Base-by-base conservation (phyloP, 2,329 filamentous ascomycete genomes). In the Epichloe festucae region DNA sequence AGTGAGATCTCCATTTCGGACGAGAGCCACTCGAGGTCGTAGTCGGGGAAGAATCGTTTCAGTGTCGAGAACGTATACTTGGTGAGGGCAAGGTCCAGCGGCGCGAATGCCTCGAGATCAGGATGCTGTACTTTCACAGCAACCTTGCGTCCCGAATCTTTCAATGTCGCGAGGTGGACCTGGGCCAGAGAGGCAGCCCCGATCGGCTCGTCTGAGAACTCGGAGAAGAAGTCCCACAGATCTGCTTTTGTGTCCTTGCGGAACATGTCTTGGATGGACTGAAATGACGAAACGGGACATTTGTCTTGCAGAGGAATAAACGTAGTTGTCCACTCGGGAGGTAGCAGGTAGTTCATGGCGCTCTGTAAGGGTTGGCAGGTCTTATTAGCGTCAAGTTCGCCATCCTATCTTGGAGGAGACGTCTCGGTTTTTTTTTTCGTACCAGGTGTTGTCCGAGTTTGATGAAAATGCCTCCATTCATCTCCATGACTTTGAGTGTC, bases 41-140 rank as follows among this genome's bases (percentile, higher is more conserved):
- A 98, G 60, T 97, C 90, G 2, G 94, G 94, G 63, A 98, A 98
- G 74, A 91, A 96, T 53, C 80, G 79, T 68, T 95, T 95, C 54
- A 98, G 72, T 0, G 85, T 93, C 11, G 84, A 82, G 67, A 98
- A 98, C 0, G 90, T 94, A 61, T 93, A 94, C 39, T 79, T 74
- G 5, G 93, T 98, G 55, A 98, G 73, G 2, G 84, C 81, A 57
- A 97, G 76, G 66, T 98, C 93, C 11, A 98, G 74, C 27, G 83
- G 86, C 15, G 89, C 85, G 88, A 89, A 98, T 67, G 94, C 85
- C 55, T 89, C 87, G 51, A 98, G 72, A 4, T 81, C 78, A 1
- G 93, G 93, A 69, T 98, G 93, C 65, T 98, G 93, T 11, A 98
- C 85, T 69, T 98, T 98, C 61, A 98, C 93, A 0, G 93, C 93